Evolutionary conservation across 495 filamentous ascomycete species (phyloP).

Genomic region (Podospora anserina): DNA sequence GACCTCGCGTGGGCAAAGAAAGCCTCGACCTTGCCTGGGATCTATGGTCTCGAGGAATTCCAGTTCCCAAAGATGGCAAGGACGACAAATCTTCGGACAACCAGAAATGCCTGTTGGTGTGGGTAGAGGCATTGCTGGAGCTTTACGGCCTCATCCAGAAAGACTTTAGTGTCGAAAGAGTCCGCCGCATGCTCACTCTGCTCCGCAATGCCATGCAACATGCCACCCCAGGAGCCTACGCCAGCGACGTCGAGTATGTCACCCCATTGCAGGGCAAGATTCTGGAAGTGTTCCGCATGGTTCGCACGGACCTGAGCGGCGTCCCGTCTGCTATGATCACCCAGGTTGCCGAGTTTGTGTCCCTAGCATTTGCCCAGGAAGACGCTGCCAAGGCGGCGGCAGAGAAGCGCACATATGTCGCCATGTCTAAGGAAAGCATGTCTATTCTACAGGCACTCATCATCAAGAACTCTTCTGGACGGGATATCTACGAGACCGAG

Average conservation of each 20-base stretch:
- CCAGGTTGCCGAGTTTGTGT: constrained; percentile 65
- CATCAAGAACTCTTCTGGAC: constrained; percentile 57
- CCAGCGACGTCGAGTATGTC: constrained; percentile 77
- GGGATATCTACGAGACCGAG: constrained; percentile 62
- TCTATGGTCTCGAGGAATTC: constrained; percentile 66
- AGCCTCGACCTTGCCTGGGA: constrained; percentile 65
- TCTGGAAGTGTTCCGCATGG: constrained; percentile 65
- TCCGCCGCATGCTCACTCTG: constrained; percentile 61
- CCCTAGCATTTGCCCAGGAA: constrained; percentile 57
- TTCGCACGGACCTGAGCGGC: constrained; percentile 64
- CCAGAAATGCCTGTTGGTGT: constrained; percentile 74
- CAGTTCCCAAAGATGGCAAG: constrained; percentile 43
- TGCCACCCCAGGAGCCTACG: constrained; percentile 70
- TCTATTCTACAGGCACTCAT: constrained; percentile 63
- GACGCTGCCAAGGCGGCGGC: constrained; percentile 31
- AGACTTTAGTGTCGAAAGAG: constrained; percentile 56
- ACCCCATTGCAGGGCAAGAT: constrained; percentile 75
- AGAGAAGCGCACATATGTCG: constrained; percentile 71
- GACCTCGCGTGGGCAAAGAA: constrained; percentile 52
- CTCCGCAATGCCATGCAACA: constrained; percentile 53
- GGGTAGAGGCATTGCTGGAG: constrained; percentile 71
- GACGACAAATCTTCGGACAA: constrained; percentile 56
- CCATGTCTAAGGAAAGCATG: constrained; percentile 77
- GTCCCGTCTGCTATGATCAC: constrained; percentile 65
- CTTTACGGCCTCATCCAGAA: constrained; percentile 75